Percentiles rank a stretch among this genome's conserved stretches.
Conservation (phyloP, 2,329 filamentous ascomycete genomes). For the Stemphylium beticola region DNA sequence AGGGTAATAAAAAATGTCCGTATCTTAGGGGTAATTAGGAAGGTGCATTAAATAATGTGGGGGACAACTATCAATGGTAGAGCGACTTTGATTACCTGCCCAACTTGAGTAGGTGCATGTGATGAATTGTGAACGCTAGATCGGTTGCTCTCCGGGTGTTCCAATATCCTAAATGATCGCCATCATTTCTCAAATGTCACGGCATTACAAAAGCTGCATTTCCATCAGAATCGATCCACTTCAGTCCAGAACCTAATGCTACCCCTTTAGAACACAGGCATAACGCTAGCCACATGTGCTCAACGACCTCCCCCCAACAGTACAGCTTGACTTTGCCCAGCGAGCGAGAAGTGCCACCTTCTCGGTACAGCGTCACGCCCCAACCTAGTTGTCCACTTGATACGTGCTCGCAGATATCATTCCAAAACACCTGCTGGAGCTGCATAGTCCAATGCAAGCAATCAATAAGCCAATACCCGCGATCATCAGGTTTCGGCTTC, state of each 20-base stretch:
- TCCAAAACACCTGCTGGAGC: constrained; percentile 65
- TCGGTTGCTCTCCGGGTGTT: background rate
- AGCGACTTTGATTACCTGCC: background rate
- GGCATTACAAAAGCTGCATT: constrained; percentile 61
- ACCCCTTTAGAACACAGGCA: constrained; percentile 73
- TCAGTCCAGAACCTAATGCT: constrained; percentile 62
- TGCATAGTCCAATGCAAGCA: constrained; percentile 60
- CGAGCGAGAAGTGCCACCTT: constrained; percentile 15
- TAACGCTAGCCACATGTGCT: constrained; percentile 76
- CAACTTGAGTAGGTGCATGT: background rate
- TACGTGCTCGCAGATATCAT: constrained; percentile 66
- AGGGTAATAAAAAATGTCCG: background rate
- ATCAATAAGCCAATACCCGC: constrained; percentile 78
- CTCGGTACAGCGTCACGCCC: constrained; percentile 65
- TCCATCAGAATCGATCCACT: constrained; percentile 72
- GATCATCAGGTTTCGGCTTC: constrained; percentile 65
- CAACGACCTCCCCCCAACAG: constrained; percentile 76
- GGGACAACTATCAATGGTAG: background rate
- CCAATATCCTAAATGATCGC: background rate
- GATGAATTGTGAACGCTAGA: background rate
- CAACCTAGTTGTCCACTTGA: constrained; percentile 67
- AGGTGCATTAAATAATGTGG: background rate
- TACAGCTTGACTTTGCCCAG: constrained; percentile 66
- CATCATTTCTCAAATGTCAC: constrained; percentile 7
- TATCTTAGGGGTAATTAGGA: background rate